These are phyloP conservation scores for Xylaria longipes DNA, from an alignment of 495 filamentous ascomycete genomes.

Conservation along the genomic window DNA sequence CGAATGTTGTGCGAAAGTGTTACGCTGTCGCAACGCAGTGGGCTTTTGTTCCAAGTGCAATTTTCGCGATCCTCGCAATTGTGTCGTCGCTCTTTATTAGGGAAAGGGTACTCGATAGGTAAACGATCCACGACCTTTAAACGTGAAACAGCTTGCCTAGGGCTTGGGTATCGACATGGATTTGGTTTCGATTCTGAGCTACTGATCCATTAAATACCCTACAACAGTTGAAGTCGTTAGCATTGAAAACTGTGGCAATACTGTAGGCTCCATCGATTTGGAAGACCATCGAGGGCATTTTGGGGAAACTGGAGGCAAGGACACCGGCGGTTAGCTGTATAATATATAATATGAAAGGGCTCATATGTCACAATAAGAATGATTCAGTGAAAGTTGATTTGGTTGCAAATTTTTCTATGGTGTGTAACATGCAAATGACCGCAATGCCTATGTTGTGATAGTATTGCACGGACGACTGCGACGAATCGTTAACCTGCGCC, in stretches of 20 bases:
- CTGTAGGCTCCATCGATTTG: background rate
- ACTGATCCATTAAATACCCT: background rate
- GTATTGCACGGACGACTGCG: background rate
- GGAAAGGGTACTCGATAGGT: constrained; percentile 51
- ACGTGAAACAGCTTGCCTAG: background rate
- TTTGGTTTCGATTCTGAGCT: background rate
- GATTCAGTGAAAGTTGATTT: background rate
- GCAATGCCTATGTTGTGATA: background rate
- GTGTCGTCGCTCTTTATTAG: constrained; percentile 43
- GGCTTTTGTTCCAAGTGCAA: constrained; percentile 42
- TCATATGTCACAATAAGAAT: background rate
- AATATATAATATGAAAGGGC: background rate
- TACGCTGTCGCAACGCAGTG: constrained; percentile 56
- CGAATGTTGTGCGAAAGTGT: constrained; percentile 68
- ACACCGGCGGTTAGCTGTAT: background rate
- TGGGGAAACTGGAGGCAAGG: background rate
- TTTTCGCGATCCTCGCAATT: constrained; percentile 37
- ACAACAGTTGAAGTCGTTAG: background rate
- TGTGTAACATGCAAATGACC: background rate
- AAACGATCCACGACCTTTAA: background rate
- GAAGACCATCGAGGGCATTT: background rate
- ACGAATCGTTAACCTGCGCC: constrained; percentile 6
- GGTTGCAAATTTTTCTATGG: constrained; percentile 5
- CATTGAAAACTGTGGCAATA: background rate
- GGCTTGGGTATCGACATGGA: background rate